Evolutionary conservation across 768 basidiomycete genomes (phyloP), one percentile per base, ranked within the genome.

Genomic region (Dioszegia crocea): DNA sequence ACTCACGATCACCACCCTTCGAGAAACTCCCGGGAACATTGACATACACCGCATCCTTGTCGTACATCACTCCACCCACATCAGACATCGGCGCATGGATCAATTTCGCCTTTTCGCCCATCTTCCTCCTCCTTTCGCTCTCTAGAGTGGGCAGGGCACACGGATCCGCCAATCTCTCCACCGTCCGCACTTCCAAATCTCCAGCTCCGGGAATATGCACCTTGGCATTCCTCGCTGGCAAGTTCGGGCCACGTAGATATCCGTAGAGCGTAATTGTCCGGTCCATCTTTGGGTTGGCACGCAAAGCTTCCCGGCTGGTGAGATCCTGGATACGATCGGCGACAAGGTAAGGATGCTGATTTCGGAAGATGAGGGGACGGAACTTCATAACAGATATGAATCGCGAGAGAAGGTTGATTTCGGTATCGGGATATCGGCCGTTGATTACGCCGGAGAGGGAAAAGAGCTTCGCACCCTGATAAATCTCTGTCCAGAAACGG

Each of bases 341-440:
- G 31, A 98, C 85, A 45, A 99, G 82, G 79, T 97, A 98, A 1
- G 94, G 89, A 76, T 99, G 96, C 30, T 85, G 81, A 73, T 99
- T 99, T 52, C 94, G 84, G 81, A 98, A 99, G 39, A 96, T 82
- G 57, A 99, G 84, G 0, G 96, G 96, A 30, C 96, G 87, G 80
- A 99, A 99, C 77, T 98, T 99, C 87, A 98, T 96, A 65, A 98
- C 91, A 41, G 86, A 85, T 67, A 99, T 89, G 82, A 98, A 99
- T 39, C 94, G 88, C 23, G 88, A 88, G 60, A 99, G 86, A 75
- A 98, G 96, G 70, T 92, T 84, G 66, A 97, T 92, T 79, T 99
- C 96, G 19, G 84, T 85, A 77, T 99, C 96, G 29, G 96, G 93
- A 76, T 98, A 97, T 39, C 93, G 89, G 19, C 96, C 96, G 67